These are phyloP conservation scores for Passalora sequoiae DNA, from an alignment of 2,329 filamentous ascomycete species.

Conservation along the genomic window DNA sequence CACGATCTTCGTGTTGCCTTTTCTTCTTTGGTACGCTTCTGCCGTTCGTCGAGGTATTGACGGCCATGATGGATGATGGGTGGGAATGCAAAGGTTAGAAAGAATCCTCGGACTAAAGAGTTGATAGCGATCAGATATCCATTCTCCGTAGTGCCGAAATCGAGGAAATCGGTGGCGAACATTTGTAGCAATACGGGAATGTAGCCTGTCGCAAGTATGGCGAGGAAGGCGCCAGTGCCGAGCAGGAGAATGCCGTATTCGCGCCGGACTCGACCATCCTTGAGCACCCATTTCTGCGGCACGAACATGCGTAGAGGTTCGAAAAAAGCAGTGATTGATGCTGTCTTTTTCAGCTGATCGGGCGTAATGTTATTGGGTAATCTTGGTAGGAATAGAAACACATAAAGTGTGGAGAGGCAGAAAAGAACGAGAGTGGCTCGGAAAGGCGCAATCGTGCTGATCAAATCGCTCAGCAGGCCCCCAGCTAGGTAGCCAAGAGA, in stretches of 20 bases:
- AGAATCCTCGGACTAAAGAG: slow-evolving; percentile 41
- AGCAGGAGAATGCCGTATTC: slow-evolving; percentile 62
- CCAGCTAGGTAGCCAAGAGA: slow-evolving; percentile 61
- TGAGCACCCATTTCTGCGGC: slow-evolving; percentile 52
- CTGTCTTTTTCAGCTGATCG: slow-evolving; percentile 27
- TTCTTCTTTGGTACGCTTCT: slow-evolving; percentile 33
- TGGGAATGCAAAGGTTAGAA: slow-evolving; percentile 43
- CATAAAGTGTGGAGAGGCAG: slow-evolving; percentile 39
- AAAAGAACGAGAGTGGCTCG: slow-evolving; percentile 58
- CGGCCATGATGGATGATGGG: slow-evolving; percentile 41
- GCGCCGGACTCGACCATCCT: slow-evolving; percentile 47
- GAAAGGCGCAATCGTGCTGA: slow-evolving; percentile 61
- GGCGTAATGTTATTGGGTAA: slow-evolving; percentile 42
- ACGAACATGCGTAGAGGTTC: slow-evolving; percentile 59
- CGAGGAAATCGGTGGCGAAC: slow-evolving; percentile 44
- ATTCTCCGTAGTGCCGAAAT: slow-evolving; percentile 43
- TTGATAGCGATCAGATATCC: slow-evolving; percentile 45
- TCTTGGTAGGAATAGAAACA: slow-evolving; percentile 42
- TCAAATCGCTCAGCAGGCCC: slow-evolving; percentile 59
- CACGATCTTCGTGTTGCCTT: slow-evolving; percentile 12
- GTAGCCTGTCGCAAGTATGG: slow-evolving; percentile 64
- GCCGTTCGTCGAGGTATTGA: slow-evolving; percentile 38
- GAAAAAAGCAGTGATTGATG: slow-evolving; percentile 52
- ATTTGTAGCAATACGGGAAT: slow-evolving; percentile 55
- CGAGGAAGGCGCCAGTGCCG: slow-evolving; percentile 61